Evolutionary conservation across 805 yeast genomes (phyloP).

Genomic region (Wickerhamiella sorbophila): DNA sequence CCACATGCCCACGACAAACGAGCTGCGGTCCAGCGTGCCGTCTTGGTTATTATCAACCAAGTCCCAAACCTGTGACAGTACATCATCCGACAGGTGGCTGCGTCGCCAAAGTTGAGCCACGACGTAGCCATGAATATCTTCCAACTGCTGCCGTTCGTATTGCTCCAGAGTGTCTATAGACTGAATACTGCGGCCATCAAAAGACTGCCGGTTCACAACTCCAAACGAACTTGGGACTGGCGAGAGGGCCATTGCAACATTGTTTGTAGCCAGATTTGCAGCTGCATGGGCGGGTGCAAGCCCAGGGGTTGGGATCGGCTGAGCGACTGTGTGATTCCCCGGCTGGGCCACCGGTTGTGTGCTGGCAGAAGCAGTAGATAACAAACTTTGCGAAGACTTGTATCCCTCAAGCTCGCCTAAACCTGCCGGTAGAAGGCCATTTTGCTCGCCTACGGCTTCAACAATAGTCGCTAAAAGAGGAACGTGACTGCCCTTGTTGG

Average conservation of each 20-base stretch:
- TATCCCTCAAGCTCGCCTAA: background rate
- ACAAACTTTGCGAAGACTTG: background rate
- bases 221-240: background rate
- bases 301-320: background rate
- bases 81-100: constrained; percentile 52
- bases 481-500: constrained; percentile 49
- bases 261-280: background rate
- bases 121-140: constrained; percentile 41
- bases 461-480: constrained; percentile 1
- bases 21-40: constrained; percentile 64
- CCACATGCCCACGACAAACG: constrained; percentile 97
- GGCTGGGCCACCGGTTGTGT: no score
- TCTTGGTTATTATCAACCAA: constrained; percentile 42
- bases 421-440: background rate
- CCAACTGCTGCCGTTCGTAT: constrained; percentile 15
- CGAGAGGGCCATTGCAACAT: background rate
- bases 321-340: no score
- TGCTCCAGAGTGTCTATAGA: constrained; percentile 11
- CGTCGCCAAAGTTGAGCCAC: constrained; percentile 73
- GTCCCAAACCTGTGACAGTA: constrained; percentile 50
- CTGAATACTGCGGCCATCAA: background rate
- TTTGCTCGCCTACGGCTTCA: background rate
- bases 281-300: background rate
- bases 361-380: background rate
- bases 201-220: background rate